Base-by-base conservation (phyloP, 345 rosid species). In the Boechera stricta region DNA sequence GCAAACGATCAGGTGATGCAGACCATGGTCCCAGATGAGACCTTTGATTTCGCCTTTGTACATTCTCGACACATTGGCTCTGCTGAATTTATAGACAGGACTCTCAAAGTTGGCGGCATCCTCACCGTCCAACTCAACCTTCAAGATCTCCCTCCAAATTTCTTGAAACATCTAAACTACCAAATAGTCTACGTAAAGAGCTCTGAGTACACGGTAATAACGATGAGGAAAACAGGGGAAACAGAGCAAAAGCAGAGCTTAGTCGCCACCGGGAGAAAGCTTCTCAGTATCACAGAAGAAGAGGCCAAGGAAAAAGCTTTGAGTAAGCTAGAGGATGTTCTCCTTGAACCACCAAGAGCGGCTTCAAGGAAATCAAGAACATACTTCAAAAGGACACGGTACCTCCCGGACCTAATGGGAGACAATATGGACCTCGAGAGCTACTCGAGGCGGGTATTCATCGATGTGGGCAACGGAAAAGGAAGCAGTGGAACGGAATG, bases 311-410 rank as follows among this genome's bases (percentile, higher is more conserved):
- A 80, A 51, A 87, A 83, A 5, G 97, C 89, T 42, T 73, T 88
- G 69, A 74, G 76, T 4, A 85, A 89, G 32, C 86, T 90, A 0
- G 97, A 93, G 78, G 90, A 93, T 57, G 97, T 88, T 12, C 90
- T 87, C 21, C 87, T 89, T 10, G 97, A 93, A 74, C 96, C 93
- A 56, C 97, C 98, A 48, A 68, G 92, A 79, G 85, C 88, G 11
- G 83, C 90, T 24, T 88, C 89, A 13, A 78, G 89, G 8, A 92
- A 74, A 53, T 88, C 92, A 0, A 86, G 82, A 36, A 62, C 79
- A 1, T 89, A 89, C 81, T 69, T 82, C 18, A 90, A 92, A 74
- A 79, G 78, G 51, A 90, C 90, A 16, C 73, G 74, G 35, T 90
- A 86, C 71, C 81, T 90, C 2, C 92, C 92, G 0, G 87, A 92